Evolutionary conservation across 2,329 filamentous ascomycete species (phyloP), one percentile per base, ranked within the genome.

Genomic region (Diaporthe citri): DNA sequence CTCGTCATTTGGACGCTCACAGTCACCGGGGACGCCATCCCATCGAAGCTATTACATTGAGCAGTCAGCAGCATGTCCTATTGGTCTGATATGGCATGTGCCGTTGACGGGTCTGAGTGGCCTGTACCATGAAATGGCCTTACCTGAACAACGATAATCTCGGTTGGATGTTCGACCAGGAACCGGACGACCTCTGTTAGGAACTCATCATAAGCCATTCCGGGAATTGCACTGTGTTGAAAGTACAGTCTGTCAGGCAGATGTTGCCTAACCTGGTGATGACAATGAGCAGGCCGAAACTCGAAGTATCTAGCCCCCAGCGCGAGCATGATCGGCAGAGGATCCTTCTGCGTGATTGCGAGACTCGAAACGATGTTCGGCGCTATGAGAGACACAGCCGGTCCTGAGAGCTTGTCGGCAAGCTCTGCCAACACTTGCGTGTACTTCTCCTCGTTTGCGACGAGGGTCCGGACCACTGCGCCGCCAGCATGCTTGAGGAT

Each of bases 281-380:
- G 86, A 70, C 87, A 84, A 74, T 86, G 85, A 0, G 87, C 87
- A 0, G 87, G 87, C 8, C 87, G 81, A 77, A 88, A 89, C 79
- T 89, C 88, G 71, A 89, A 89, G 80, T 89, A 89, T 5, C 88
- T 79, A 0, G 86, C 86, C 0, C 87, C 87, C 51, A 88, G 82
- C 52, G 80, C 80, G 67, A 89, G 82, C 60, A 89, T 86, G 9
- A 82, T 82, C 12, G 81, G 77, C 0, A 89, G 80, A 2, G 79
- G 80, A 76, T 89, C 87, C 76, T 89, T 89, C 69, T 89, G 87
- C 10, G 87, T 89, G 62, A 89, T 84, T 74, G 87, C 85, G 2
- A 89, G 82, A 9, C 85, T 86, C 73, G 83, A 82, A 77, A 89
- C 84, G 78, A 89, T 88, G 77, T 81, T 80, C 70, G 82, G 82